Conservation (phyloP, 768 basidiomycete species). For the Chlorophyllum brunneum region DNA sequence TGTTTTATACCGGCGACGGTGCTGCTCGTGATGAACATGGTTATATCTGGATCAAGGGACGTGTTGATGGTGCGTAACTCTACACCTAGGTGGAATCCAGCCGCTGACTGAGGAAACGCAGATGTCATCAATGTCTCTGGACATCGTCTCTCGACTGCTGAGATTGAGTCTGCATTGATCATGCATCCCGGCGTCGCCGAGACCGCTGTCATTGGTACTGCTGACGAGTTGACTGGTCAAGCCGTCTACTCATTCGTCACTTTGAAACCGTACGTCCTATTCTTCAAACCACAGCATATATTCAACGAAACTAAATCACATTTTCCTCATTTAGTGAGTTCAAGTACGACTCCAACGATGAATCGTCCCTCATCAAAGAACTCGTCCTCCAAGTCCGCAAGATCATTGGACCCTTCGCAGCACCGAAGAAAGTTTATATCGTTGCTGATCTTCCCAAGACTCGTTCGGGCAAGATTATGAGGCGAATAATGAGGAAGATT, state of each 20-base stretch:
- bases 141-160: conserved; percentile 94
- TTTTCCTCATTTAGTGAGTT: conserved; percentile 59
- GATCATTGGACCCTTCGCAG: conserved; percentile 96
- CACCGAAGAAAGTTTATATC: conserved; percentile 89
- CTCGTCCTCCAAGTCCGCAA: conserved; percentile 94
- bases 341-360: conserved; percentile 64
- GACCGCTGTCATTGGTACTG: conserved; percentile 86
- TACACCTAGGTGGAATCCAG: not conserved
- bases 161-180: conserved; percentile 96
- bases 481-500: conserved; percentile 95
- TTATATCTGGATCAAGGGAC: conserved; percentile 98
- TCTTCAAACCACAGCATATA: not conserved
- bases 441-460: conserved; percentile 91
- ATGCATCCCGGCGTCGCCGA: conserved; percentile 94
- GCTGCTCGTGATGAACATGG: conserved; percentile 92
- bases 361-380: conserved; percentile 75
- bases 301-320: not conserved
- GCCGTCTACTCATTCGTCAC: conserved; percentile 95
- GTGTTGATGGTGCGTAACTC: conserved; percentile 69
- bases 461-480: conserved; percentile 95
- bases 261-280: conserved; percentile 77
- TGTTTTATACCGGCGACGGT: conserved; percentile 97
- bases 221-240: conserved; percentile 88
- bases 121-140: conserved; percentile 99
- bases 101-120: conserved; percentile 20